These are phyloP conservation scores for Mimosa bimucronata DNA, from an alignment of 306 rosid species.

Conservation along the genomic window DNA sequence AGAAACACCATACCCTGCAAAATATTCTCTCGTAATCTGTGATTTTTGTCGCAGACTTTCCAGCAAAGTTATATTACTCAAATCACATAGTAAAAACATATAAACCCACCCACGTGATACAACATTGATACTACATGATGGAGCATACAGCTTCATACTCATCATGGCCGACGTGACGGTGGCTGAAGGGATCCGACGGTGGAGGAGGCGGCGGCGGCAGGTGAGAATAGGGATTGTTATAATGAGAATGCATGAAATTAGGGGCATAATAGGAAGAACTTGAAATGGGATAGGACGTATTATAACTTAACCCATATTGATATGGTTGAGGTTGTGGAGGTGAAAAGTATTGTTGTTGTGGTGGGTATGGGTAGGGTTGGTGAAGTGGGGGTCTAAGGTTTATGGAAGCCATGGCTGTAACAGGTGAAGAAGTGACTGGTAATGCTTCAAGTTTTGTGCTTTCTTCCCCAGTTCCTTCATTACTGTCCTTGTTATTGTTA, in stretches of 20 bases:
- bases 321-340: constrained; percentile 32
- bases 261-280: constrained; percentile 53
- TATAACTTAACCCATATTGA: constrained; percentile 63
- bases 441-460: constrained; percentile 29
- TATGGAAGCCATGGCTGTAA: constrained; percentile 6
- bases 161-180: constrained; percentile 40
- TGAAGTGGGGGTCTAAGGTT: constrained; percentile 55
- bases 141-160: constrained; percentile 60
- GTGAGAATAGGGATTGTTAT: constrained; percentile 26
- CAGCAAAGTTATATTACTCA: not conserved
- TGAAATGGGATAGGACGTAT: constrained; percentile 56
- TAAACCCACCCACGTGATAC: constrained; percentile 26
- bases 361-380: constrained; percentile 57
- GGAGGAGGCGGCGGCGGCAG: constrained; percentile 50
- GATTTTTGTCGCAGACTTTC: constrained; percentile 8
- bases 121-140: constrained; percentile 45
- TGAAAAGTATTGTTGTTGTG: constrained; percentile 43
- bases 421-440: constrained; percentile 27
- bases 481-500: not conserved
- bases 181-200: constrained; percentile 39
- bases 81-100: constrained; percentile 44
- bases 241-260: constrained; percentile 51
- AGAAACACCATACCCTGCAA: constrained; percentile 38
- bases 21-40: not conserved
- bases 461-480: constrained; percentile 37